phyloP scores from a whole-genome alignment of 2,329 filamentous ascomycete species.

The Hyphodiscus sp. region DNA sequence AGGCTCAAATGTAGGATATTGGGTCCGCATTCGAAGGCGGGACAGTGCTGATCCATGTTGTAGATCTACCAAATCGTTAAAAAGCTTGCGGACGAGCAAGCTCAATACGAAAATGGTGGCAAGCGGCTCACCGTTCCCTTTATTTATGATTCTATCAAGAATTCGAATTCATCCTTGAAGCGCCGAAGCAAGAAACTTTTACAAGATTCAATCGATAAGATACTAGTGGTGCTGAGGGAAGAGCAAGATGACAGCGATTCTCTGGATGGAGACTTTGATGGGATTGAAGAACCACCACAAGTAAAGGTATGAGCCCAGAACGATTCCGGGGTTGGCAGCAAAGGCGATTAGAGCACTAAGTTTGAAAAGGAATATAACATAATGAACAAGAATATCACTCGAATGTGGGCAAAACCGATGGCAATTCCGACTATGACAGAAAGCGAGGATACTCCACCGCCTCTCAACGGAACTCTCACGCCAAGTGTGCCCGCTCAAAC shows the following conservation, averaged over 20 bases:
- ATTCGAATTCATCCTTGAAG: constrained; percentile 80
- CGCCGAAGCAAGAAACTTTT: constrained; percentile 74
- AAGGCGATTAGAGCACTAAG: constrained; percentile 13
- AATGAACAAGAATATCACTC: constrained; percentile 60
- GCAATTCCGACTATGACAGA: constrained; percentile 19
- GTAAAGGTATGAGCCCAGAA: constrained; percentile 20
- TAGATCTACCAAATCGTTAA: constrained; percentile 71
- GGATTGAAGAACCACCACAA: constrained; percentile 33
- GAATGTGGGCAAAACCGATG: constrained; percentile 44
- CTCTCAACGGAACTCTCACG: constrained; percentile 8
- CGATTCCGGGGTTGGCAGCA: constrained; percentile 1
- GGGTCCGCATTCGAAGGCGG: neutral
- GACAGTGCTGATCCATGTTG: constrained; percentile 9
- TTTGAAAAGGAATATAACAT: constrained; percentile 45
- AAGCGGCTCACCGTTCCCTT: constrained; percentile 49
- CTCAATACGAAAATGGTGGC: constrained; percentile 40
- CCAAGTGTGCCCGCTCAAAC: constrained; percentile 19
- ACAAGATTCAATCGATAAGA: constrained; percentile 79
- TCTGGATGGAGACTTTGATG: constrained; percentile 44
- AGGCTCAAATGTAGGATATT: neutral
- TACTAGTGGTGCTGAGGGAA: constrained; percentile 63
- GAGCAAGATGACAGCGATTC: constrained; percentile 39
- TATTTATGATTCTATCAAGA: constrained; percentile 74
- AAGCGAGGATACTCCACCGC: constrained; percentile 17
- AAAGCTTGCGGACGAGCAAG: constrained; percentile 65